Conservation (phyloP, 140 eudicot species). For the Oenanthe javanica region DNA sequence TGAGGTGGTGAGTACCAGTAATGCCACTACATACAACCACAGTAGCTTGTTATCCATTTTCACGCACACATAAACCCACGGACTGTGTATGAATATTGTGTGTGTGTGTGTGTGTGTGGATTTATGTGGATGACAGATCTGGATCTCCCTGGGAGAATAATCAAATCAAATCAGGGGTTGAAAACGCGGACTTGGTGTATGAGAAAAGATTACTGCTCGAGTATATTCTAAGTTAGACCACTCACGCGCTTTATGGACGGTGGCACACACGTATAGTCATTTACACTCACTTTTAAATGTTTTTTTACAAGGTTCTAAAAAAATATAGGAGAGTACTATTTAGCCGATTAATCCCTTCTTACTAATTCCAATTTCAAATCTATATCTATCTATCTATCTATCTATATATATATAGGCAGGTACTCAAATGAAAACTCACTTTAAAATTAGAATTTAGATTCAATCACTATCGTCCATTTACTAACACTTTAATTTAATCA, state of each 20-base stretch:
- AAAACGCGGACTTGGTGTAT: background rate
- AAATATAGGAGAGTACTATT: too few species aligned
- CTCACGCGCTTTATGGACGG: background rate
- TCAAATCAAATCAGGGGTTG: background rate
- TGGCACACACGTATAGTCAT: background rate
- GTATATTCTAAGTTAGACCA: background rate
- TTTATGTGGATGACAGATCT: background rate
- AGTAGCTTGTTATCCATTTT: background rate
- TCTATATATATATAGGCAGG: too few species aligned
- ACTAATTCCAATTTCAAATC: too few species aligned
- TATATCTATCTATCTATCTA: too few species aligned
- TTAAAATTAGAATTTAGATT: too few species aligned
- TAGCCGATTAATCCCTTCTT: too few species aligned
- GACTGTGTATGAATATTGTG: background rate
- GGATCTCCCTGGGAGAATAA: background rate
- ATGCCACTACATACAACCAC: background rate
- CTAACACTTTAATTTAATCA: too few species aligned
- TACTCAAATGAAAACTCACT: too few species aligned
- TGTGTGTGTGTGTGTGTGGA: background rate
- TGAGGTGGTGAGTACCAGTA: background rate
- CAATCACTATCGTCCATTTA: too few species aligned
- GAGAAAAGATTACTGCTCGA: background rate
- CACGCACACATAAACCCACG: background rate
- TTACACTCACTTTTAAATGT: too few species aligned
- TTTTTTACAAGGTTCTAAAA: too few species aligned